Percentiles rank a stretch among this genome's conserved stretches.
These are phyloP conservation scores for Seminavis robusta DNA, from an alignment of 108 stramenopile genomes.

Conservation along the genomic window DNA sequence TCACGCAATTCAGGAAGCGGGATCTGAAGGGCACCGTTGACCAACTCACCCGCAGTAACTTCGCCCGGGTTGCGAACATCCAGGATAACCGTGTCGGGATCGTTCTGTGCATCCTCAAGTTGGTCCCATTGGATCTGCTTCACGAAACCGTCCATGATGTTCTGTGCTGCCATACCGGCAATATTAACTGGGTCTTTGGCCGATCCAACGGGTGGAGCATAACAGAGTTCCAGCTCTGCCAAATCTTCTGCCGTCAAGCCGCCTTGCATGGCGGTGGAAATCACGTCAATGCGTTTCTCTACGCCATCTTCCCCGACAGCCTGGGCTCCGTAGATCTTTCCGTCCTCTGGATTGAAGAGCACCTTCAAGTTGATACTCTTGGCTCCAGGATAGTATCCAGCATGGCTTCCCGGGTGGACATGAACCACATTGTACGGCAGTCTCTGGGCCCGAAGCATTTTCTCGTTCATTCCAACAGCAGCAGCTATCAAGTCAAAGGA, in stretches of 20 bases:
- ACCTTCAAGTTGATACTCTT: constrained; percentile 58
- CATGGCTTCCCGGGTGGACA: constrained; percentile 61
- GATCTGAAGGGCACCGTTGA: constrained; percentile 46
- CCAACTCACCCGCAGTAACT: constrained; percentile 40
- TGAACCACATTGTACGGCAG: constrained; percentile 52
- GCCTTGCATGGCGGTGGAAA: constrained; percentile 70
- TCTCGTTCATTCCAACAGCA: constrained; percentile 68
- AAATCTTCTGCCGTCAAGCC: constrained; percentile 46
- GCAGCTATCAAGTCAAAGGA: constrained; percentile 57
- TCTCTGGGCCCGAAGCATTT: constrained; percentile 38
- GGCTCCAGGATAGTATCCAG: constrained; percentile 65
- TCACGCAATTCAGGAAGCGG: constrained; percentile 48
- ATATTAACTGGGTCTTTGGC: constrained; percentile 72
- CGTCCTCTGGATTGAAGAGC: constrained; percentile 43
- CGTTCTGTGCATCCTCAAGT: constrained; percentile 25
- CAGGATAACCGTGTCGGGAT: constrained; percentile 28
- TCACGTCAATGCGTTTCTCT: constrained; percentile 69
- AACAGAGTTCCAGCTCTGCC: constrained; percentile 64
- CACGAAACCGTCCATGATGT: constrained; percentile 58
- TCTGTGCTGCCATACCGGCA: constrained; percentile 69
- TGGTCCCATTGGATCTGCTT: constrained; percentile 65
- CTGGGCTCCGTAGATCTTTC: constrained; percentile 62
- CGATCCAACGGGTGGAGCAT: constrained; percentile 68
- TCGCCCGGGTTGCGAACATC: constrained; percentile 60
- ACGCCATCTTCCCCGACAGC: constrained; percentile 72